Percentiles rank a stretch among this genome's conserved stretches.
Conservation (phyloP, 2,329 filamentous ascomycete genomes). For the Chaetomiaceae sp. region DNA sequence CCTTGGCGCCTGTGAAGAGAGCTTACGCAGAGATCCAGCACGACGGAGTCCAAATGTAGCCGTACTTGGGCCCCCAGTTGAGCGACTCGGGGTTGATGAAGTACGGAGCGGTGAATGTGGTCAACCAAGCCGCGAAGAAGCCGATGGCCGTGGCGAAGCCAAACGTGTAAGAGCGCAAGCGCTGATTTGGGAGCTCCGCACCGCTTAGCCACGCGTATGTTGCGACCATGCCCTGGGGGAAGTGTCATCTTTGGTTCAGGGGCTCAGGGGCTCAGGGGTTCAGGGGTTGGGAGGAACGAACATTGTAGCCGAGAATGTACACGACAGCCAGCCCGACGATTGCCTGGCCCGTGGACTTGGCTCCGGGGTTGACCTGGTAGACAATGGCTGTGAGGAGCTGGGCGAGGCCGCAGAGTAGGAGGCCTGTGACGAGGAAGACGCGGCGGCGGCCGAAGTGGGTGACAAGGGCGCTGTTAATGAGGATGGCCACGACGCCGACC, state of each 20-base stretch:
- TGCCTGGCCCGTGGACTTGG: slow-evolving; percentile 37
- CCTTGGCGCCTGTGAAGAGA: not conserved
- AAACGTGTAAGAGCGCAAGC: slow-evolving; percentile 53
- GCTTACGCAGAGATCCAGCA: slow-evolving; percentile 36
- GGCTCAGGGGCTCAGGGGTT: not conserved
- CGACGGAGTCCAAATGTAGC: slow-evolving; percentile 54
- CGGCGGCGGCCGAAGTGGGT: slow-evolving; percentile 49
- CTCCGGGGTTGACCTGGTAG: slow-evolving; percentile 42
- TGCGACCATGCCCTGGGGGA: slow-evolving; percentile 41
- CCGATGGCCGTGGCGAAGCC: slow-evolving; percentile 50
- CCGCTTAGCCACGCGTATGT: slow-evolving; percentile 55
- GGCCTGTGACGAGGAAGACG: slow-evolving; percentile 47
- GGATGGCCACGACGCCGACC: slow-evolving; percentile 49
- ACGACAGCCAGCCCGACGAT: slow-evolving; percentile 49
- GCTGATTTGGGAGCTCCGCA: slow-evolving; percentile 53
- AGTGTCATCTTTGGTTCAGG: too few species aligned
- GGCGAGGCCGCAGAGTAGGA: slow-evolving; percentile 47
- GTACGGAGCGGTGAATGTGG: slow-evolving; percentile 55
- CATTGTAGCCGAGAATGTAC: slow-evolving; percentile 50
- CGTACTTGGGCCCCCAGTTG: slow-evolving; percentile 55
- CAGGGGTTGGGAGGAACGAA: slow-evolving; percentile 8
- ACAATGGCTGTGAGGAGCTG: slow-evolving; percentile 50
- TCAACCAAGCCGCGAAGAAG: slow-evolving; percentile 53
- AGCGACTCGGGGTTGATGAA: slow-evolving; percentile 53
- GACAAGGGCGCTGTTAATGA: slow-evolving; percentile 48